Evolutionary conservation across 2,329 filamentous ascomycete genomes (phyloP), one percentile per base, ranked within the genome.

Genomic region (Aureobasidium vineae): DNA sequence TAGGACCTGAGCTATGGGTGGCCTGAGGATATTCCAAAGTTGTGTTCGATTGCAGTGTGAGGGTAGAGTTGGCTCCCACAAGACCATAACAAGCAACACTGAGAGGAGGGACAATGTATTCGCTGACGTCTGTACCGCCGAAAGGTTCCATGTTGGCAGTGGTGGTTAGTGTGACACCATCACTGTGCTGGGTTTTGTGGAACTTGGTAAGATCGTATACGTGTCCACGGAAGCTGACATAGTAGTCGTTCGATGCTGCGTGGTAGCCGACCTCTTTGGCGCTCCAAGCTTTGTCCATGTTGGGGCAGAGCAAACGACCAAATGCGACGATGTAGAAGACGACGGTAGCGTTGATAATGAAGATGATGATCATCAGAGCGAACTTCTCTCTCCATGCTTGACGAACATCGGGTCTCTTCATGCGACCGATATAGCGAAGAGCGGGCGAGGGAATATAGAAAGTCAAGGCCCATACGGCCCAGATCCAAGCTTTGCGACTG

Each of bases 361-460:
- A 75, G 71, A 99, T 98, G 63, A 97, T 73, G 67, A 90, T 81
- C 54, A 93, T 87, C 13, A 99, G 81, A 0, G 95, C 89, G 13
- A 99, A 61, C 79, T 99, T 99, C 75, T 99, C 95, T 77, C 95
- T 86, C 95, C 95, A 99, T 0, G 95, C 95, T 86, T 97, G 90
- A 31, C 95, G 90, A 10, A 99, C 92, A 79, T 99, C 95, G 1
- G 93, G 95, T 65, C 95, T 88, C 79, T 96, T 96, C 95, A 99
- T 99, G 26, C 94, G 90, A 38, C 95, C 95, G 67, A 98, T 74
- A 68, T 84, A 89, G n/a, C 85, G 85, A 19, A 99, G 86, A 2
- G 90, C 70, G 56, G 91, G 90, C 0, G 94, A 98, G 0, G 95
- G 95, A 70, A 97, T 95, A 90, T 91, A 98, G 76, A 92, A 98